Base-by-base conservation (phyloP, 2,329 filamentous ascomycete genomes). In the Stachybotrys echinatus region DNA sequence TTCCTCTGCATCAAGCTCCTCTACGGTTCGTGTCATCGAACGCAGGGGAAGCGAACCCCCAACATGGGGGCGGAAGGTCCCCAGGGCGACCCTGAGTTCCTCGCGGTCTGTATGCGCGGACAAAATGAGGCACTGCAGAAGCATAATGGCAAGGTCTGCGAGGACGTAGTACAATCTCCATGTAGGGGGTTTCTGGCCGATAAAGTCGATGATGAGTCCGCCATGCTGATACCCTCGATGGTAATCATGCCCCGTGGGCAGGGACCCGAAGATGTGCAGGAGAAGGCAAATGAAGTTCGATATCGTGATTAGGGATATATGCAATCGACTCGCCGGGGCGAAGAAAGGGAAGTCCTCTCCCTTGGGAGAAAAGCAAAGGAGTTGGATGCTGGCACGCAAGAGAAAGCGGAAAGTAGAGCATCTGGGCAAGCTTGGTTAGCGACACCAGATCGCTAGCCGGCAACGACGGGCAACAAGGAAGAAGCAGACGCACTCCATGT, bases 221-320 rank as follows among this genome's bases (percentile, higher is more conserved):
- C 84, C 84, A 54, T 87, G 84, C 21, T 86, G 73, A 60, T 87
- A 87, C 21, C 83, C 84, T 48, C 81, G 73, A 52, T 81, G 75
- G 37, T 79, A 74, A 58, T 87, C 84, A 52, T 76, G 74, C n/a
- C 80, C 82, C 20, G 69, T 66, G 0, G 81, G 77, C 0, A 82
- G 67, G 7, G 77, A 65, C n/a, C 73, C 70, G 34, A 84, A 69
- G 4, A 83, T 59, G 60, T 87, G 84, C 40, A 81, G 65, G 4
- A 85, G 65, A 48, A 85, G 75, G 67, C 83, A 87, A 47, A 85
- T 60, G 10, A 79, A 49, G 61, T 84, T 84, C 14, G 83, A 78
- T 18, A 76, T 66, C 55, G 84, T 65, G 54, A 87, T 74, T 47
- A 79, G 75, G 44, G 81, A 71, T 45, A 85, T 74, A 55, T 83